These are phyloP conservation scores for Hylodesmum podocarpum DNA, from an alignment of 306 rosid species.

Conservation along the genomic window DNA sequence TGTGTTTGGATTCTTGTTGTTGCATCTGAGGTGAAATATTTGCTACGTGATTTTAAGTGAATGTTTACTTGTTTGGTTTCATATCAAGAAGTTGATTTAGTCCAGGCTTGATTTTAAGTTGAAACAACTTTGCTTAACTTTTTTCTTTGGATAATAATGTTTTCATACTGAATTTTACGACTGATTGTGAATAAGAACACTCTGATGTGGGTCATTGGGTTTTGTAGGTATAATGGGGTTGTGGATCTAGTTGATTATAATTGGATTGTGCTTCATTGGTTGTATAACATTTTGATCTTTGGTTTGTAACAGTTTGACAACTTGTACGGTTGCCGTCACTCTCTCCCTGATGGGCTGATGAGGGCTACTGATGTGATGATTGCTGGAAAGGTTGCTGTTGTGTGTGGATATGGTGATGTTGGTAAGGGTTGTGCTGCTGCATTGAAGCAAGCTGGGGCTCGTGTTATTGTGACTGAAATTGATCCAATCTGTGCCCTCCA, in stretches of 20 bases:
- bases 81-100: background rate
- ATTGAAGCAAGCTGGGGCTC: conserved; percentile 96
- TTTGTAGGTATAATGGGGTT: background rate
- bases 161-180: background rate
- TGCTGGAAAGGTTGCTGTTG: conserved; percentile 93
- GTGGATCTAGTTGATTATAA: conserved; percentile 6
- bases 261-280: background rate
- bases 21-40: too few relatives aligned
- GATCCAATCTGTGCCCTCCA: conserved; percentile 99
- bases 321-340: conserved; percentile 99
- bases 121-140: background rate
- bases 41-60: background rate
- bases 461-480: conserved; percentile 91
- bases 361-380: conserved; percentile 98
- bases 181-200: background rate
- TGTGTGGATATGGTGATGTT: conserved; percentile 90
- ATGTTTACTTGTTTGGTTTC: background rate
- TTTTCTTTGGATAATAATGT: too few relatives aligned
- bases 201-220: background rate
- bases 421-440: conserved; percentile 99
- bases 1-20: too few relatives aligned
- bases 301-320: conserved; percentile 72
- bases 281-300: background rate
- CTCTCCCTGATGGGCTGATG: conserved; percentile 97
- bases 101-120: too few relatives aligned